Evolutionary conservation across 495 filamentous ascomycete species (phyloP), one percentile per base, ranked within the genome.

Genomic region (Thermochaetoides thermophila): DNA sequence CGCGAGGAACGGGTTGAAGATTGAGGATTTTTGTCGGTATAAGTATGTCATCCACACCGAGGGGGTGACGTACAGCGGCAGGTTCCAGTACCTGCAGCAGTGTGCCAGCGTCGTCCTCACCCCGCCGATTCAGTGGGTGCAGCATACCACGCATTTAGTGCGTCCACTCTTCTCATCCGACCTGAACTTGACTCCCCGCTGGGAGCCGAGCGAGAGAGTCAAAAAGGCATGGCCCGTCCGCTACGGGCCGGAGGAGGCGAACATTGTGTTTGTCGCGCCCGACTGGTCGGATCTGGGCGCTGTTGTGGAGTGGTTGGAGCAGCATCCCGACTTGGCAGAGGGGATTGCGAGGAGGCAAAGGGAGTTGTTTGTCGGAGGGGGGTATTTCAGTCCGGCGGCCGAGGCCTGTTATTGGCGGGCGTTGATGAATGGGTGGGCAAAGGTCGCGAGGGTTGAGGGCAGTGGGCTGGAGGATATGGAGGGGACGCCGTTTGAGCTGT

Each of bases 1-100:
- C 17, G 34, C 28, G 6, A 38, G 39, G 13, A 66, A 69, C 44
- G 53, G 59, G n/a, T 34, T 68, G 12, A 38, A 41, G 1, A 59
- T 69, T 41, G 48, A 64, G 35, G 62, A 61, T 11, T 68, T 68
- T 40, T 71, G 68, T 43, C 43, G 49, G 34, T 68, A 66, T 44
- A 63, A 60, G 29, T 69, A 67, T 43, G 49, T 69, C 10, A 43
- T 76, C 14, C 68, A 75, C 42, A 71, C 71, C n/a, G 73, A 77
- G 53, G 71, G 71, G 1, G 54, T 74, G 15, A 64, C 71, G 7
- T 74, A 74, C 45, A 68, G 63, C 26, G 72, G 68, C 4, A 54
- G 66, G 22, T 60, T 71, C 32, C 66, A 66, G 41, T 69, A 60
- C 49, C 59, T 65, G 38, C 62, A 65, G 51, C 55, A 66, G 30